Evolutionary conservation across 768 basidiomycete genomes (phyloP), one percentile per base, ranked within the genome.

Genomic region (Mycena indigotica): DNA sequence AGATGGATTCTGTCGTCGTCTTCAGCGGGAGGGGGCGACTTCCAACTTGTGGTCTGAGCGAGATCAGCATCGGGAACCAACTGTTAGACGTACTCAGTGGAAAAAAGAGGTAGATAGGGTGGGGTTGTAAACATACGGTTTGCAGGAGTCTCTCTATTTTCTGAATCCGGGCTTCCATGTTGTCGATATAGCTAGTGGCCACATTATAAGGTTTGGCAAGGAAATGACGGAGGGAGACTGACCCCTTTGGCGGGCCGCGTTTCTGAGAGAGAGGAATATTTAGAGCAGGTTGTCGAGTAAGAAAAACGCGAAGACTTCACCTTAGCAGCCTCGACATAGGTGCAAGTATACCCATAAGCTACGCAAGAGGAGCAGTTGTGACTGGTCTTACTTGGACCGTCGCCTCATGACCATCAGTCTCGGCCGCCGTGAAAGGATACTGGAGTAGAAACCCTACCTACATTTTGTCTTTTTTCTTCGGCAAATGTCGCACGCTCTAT

Each of bases 401-500:
- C 86, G 63, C 86, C 85, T 86, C 59, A 21, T 19, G 17, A 66
- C 57, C 59, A 57, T 65, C 30, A 58, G 53, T 56, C 58, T 29
- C 19, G n/a, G 30, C 45, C 23, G 23, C 45, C 40, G 30, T 56
- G 24, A 50, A 32, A 38, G 32, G 76, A 57, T 54, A 25, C 25
- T 53, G 55, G 28, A 23, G 52, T 46, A 48, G 29, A 13, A 23
- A 32, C n/a, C 28, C 8, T 16, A 39, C 55, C 53, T 12, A 13
- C 19, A 72, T 78, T 46, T 59, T 84, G 86, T 82, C 71, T 91
- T 92, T 78, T 89, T 90, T 50, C 81, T 75, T 63, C 88, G 79
- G 71, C 89, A 91, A 5, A 83, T 73, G 66, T 90, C 88, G 72
- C 89, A 91, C 17, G 87, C 88, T 28, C 87, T n/a, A n/a, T n/a